These are phyloP conservation scores for Luffa aegyptiaca DNA, from an alignment of 306 rosid genomes.

Conservation along the genomic window DNA sequence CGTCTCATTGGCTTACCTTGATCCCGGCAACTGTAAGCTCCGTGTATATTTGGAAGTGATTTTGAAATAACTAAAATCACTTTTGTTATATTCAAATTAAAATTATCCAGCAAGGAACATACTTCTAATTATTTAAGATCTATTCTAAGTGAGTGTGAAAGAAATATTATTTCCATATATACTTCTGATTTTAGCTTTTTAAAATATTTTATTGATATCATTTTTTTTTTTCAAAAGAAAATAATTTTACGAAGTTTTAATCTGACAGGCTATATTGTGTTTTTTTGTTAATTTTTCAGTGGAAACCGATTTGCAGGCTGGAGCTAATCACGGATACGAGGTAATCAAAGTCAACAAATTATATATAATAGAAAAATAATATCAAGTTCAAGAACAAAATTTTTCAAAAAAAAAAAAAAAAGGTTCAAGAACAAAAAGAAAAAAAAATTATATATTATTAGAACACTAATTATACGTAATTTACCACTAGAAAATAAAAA, in stretches of 20 bases:
- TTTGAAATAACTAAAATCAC: too few relatives aligned
- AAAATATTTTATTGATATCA: background rate
- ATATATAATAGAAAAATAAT: too few relatives aligned
- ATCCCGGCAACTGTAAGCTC: slow-evolving; percentile 66
- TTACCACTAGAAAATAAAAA: background rate
- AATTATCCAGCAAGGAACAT: too few relatives aligned
- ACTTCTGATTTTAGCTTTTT: background rate
- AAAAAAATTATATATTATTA: too few relatives aligned
- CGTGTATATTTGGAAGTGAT: too few relatives aligned
- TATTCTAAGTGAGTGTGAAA: too few relatives aligned
- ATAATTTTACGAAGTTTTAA: background rate
- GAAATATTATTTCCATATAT: too few relatives aligned
- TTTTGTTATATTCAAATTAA: too few relatives aligned
- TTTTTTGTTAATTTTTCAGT: slow-evolving; percentile 23
- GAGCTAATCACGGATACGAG: slow-evolving; percentile 68
- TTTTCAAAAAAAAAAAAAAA: too few relatives aligned
- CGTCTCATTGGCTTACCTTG: slow-evolving; percentile 86
- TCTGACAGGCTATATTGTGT: background rate
- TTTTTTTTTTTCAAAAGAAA: too few relatives aligned
- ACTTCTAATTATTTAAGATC: too few relatives aligned
- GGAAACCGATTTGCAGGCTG: slow-evolving; percentile 97
- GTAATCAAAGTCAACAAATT: slow-evolving; percentile 18
- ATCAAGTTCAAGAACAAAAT: too few relatives aligned
- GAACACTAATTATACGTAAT: background rate
- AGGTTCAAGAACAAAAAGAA: background rate